These are phyloP conservation scores for Chrysanthemum lavandulifolium DNA, from an alignment of 129 eudicot genomes.

Conservation along the genomic window DNA sequence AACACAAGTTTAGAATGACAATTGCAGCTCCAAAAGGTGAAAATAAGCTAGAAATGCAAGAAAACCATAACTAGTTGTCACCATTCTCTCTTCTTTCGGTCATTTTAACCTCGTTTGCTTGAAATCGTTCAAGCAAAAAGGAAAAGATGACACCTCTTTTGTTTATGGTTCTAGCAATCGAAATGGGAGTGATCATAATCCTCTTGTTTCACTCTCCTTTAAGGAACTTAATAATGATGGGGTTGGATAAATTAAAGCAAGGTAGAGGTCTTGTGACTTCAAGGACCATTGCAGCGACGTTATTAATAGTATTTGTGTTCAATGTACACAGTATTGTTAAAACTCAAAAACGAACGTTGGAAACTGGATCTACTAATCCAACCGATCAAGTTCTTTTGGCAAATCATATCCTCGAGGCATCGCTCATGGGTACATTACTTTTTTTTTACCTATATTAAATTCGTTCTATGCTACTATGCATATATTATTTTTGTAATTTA, in stretches of 20 bases:
- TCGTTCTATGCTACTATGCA: background rate
- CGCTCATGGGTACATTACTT: constrained; percentile 59
- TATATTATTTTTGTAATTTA: background rate
- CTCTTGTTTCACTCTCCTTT: constrained; percentile 69
- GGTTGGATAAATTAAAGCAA: constrained; percentile 57
- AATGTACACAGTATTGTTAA: constrained; percentile 27
- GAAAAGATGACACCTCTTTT: constrained; percentile 54
- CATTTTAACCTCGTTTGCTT: background rate
- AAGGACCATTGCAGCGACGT: constrained; percentile 47
- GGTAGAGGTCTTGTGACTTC: constrained; percentile 67
- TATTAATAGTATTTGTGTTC: constrained; percentile 51
- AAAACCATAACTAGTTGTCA: constrained; percentile 1
- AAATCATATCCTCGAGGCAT: constrained; percentile 58
- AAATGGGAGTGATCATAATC: constrained; percentile 47
- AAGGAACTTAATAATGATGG: constrained; percentile 51
- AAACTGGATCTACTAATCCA: constrained; percentile 47
- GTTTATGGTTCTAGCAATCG: constrained; percentile 44
- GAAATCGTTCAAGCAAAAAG: background rate
- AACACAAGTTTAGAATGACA: constrained; percentile 28
- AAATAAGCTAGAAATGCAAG: constrained; percentile 24
- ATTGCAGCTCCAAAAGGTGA: constrained; percentile 8
- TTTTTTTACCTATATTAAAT: background rate
- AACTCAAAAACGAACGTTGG: constrained; percentile 37
- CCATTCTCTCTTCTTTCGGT: background rate
- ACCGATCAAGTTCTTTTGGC: constrained; percentile 72